Base-by-base conservation (phyloP, 192 early-diverging fungal genomes). In the Umbelopsis vinacea region DNA sequence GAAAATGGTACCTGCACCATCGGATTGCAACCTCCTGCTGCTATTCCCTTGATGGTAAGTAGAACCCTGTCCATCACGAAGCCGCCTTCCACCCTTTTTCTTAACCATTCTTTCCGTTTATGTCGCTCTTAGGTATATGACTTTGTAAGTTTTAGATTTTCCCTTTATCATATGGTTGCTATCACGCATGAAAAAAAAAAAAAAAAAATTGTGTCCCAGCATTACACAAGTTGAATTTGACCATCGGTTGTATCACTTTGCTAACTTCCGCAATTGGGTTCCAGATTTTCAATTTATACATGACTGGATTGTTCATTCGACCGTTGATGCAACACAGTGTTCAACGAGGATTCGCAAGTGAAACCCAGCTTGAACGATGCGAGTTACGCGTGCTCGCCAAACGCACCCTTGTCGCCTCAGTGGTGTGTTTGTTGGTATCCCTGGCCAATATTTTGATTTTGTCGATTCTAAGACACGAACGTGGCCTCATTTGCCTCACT, bases 401-500 rank as follows among this genome's bases (percentile, higher is more conserved):
- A 35, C 79, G 85, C 12, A 86, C 81, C 1, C 50, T 84, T 12
- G 57, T 84, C 24, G 85, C 81, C 4, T 82, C 85, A 9, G 19
- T 84, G 43, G 71, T 86, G 11, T 78, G 74, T 23, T 53, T 86
- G 10, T 12, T 81, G 9, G 68, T 83, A 11, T 83, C 81, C 15
- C 75, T 81, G 40, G 74, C 43, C 50, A 86, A 86, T 67, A 78
- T 83, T 5, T 57, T 82, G 9, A 73, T 81, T 0, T 69, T 86
- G 9, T 77, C 84, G 0, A 52, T 83, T 15, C 76, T 78, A 38
- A 71, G 76, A 23, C 76, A 83, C 22, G 83, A 86, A 52, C 72
- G 83, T 19, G 85, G 85, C 12, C 50, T 84, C 22, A 77, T 84
- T 22, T 86, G 85, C 48, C 55, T 86, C n/a, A 81, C 85, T 7